Base-by-base conservation (phyloP, 768 basidiomycete species). In the Lentinula lateritia region DNA sequence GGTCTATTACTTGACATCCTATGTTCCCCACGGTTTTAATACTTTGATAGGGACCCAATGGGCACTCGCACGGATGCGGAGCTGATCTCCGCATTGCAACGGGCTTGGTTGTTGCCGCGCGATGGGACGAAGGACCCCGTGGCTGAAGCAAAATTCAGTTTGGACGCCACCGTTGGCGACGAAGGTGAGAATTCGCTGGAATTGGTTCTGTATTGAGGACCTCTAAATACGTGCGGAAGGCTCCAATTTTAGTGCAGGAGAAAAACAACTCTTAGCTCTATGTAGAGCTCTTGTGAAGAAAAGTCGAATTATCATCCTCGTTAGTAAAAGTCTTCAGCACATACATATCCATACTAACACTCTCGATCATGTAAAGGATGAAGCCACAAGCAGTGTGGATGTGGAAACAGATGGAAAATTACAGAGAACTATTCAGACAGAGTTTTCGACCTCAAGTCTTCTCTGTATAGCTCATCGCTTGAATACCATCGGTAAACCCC, bases 101-200 rank as follows among this genome's bases (percentile, higher is more conserved):
- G 85, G 50, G 82, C 85, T 12, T 84, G 83, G 74, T 76, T 90
- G 12, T 76, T 89, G 12, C 84, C 84, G 1, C 71, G 73, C 18
- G 75, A 78, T 34, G 84, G 83, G 6, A 36, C 73, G 10, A 60
- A 73, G 28, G 78, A 84, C 65, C 70, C 83, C 13, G 66, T 68
- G 42, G 76, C 80, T 6, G 81, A 86, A 64, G 78, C 82, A n/a
- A 92, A 92, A 68, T 89, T 90, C 72, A 83, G 83, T 62, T 72
- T 90, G 38, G 82, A 86, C 66, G 77, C 84, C 0, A 69, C 72
- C 1, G 85, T 90, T 6, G 80, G 82, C 7, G 83, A 87, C 65
- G 88, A 89, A 71, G 88, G 87, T 76, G 57, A 48, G 48, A 15
- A 6, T 15, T 13, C 32, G 5, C 23, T 13, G 7, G 6, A 15